Conservation (phyloP, 2,329 filamentous ascomycete species). For the Fusarium sulawesiense region DNA sequence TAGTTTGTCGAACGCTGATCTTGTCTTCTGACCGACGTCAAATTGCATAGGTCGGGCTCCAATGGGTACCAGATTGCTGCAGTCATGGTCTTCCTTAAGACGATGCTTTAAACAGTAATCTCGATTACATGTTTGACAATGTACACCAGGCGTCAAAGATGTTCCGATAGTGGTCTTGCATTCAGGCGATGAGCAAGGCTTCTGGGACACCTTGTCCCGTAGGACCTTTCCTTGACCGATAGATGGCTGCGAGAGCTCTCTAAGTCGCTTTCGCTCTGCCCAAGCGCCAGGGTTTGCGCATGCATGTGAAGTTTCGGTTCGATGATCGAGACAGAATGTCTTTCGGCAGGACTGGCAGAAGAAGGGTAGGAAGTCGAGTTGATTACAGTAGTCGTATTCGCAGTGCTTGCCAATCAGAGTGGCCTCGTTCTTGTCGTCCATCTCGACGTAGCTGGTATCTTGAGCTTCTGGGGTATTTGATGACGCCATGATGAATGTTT, state of each 20-base stretch:
- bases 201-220: constrained; percentile 67
- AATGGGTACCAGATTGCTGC: constrained; percentile 75
- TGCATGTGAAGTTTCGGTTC: constrained; percentile 83
- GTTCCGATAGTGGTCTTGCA: constrained; percentile 81
- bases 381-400: constrained; percentile 89
- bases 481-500: constrained; percentile 62
- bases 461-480: constrained; percentile 56
- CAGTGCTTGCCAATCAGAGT: constrained; percentile 91
- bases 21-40: constrained; percentile 71
- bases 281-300: constrained; percentile 71
- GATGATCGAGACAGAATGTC: constrained; percentile 94
- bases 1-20: constrained; percentile 79
- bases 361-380: constrained; percentile 96
- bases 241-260: constrained; percentile 64
- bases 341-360: constrained; percentile 87
- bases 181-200: constrained; percentile 72
- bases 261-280: constrained; percentile 67
- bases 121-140: constrained; percentile 77
- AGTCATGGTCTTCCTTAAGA: constrained; percentile 84
- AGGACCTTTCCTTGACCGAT: constrained; percentile 66
- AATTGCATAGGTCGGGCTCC: constrained; percentile 60
- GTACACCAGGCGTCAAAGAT: constrained; percentile 72
- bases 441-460: constrained; percentile 73
- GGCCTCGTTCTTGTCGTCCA: constrained; percentile 79
- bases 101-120: constrained; percentile 84